Evolutionary conservation across 768 basidiomycete species (phyloP).

Genomic region (Lyophyllum decastes): DNA sequence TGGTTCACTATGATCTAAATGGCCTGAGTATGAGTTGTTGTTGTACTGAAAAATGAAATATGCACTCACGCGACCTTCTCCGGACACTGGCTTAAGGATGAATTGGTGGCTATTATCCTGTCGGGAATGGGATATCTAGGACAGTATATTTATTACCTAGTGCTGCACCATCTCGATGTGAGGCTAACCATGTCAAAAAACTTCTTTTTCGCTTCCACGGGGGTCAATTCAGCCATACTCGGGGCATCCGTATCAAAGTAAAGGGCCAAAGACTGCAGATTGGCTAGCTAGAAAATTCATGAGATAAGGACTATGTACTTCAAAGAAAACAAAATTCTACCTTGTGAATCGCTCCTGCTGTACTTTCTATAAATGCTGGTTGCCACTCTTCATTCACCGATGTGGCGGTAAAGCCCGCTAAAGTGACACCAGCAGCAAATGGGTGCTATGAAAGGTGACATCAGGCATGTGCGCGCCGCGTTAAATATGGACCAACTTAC

Average conservation of each 20-base stretch:
- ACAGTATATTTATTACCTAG: neutral
- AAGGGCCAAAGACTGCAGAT: constrained; percentile 81
- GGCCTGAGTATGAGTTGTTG: constrained; percentile 5
- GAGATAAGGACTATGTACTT: neutral
- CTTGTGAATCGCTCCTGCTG: constrained; percentile 86
- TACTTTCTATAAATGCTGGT: constrained; percentile 90
- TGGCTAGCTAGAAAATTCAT: constrained; percentile 62
- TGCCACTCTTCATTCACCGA: constrained; percentile 91
- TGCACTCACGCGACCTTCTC: constrained; percentile 79
- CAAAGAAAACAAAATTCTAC: constrained; percentile 32
- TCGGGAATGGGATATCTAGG: constrained; percentile 46
- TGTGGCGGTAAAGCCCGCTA: constrained; percentile 83
- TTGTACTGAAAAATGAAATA: constrained; percentile 6
- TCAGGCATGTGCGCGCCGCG: constrained; percentile 3
- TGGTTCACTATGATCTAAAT: constrained; percentile 82
- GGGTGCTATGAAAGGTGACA: constrained; percentile 64
- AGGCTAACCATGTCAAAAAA: constrained; percentile 71
- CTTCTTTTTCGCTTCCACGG: constrained; percentile 64
- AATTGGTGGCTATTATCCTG: constrained; percentile 79
- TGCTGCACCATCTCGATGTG: neutral
- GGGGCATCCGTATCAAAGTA: constrained; percentile 95
- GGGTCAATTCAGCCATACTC: constrained; percentile 71
- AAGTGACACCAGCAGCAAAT: constrained; percentile 88
- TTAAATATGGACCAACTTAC: constrained; percentile 46
- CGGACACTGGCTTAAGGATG: constrained; percentile 93